Base-by-base conservation (phyloP, 1,139 yeast species). In the Taphrina wiesneri region DNA sequence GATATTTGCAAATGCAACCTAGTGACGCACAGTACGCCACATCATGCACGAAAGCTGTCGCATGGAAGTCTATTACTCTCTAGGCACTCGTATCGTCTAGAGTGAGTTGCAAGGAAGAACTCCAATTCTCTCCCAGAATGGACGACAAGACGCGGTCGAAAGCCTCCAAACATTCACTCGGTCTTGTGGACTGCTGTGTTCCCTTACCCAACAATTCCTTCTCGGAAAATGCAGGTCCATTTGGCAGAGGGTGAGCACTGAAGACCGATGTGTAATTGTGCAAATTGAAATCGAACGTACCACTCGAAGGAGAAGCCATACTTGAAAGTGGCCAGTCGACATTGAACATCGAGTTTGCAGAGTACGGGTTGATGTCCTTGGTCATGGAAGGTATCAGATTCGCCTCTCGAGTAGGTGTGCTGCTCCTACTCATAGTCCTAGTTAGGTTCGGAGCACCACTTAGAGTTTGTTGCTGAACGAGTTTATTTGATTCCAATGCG, bases 241-340 rank as follows among this genome's bases (percentile, higher is more conserved):
- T 15, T 23, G 26, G 23, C n/a, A 25, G 11, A 11, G 59, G 49
- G 7, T 32, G 36, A 54, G 49, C 59, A 25, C 45, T 36, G 49
- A 54, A 54, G 6, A 54, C 59, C 9, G 59, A 39, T 23, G 59
- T 54, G 26, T 54, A 41, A 32, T 60, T 41, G 64, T 60, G 43
- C 34, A 60, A 17, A 52, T 28, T 49, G 57, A 60, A 60, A 32
- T 60, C 64, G 41, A 60, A 60, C 7, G 45, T 49, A 34, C 64
- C 64, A 4, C 32, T 49, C 9, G 57, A 36, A 1, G 64, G 64
- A 15, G 64, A 60, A 13, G 26, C 57, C 51, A 60, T 52, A 23
- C 26, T 51, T 21, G 64, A 49, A 13, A 60, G 51, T 30, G 64
- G 64, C 64, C 64, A 60, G 23, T 60, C 64, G 43, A 51, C 28